These are phyloP conservation scores for Umbelopsis sp. DNA, from an alignment of 192 early-diverging fungal genomes.

Conservation along the genomic window DNA sequence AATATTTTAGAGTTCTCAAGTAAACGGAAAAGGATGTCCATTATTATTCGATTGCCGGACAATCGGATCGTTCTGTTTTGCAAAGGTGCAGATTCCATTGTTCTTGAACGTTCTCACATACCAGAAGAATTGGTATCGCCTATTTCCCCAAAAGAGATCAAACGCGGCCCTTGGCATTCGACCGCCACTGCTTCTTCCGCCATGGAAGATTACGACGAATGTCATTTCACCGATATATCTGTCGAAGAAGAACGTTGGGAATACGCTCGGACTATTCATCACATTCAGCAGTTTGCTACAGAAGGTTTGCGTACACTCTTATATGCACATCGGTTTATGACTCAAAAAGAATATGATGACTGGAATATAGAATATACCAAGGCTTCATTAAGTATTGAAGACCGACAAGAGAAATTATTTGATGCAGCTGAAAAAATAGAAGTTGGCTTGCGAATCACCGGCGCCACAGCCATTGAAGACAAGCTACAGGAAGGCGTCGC, in stretches of 20 bases:
- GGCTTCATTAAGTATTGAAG: constrained; percentile 68
- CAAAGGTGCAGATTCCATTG: constrained; percentile 92
- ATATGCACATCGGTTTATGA: constrained; percentile 71
- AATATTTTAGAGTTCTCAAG: constrained; percentile 85
- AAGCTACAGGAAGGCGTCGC: constrained; percentile 86
- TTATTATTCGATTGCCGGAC: constrained; percentile 72
- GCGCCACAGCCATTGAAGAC: constrained; percentile 91
- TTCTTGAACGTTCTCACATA: constrained; percentile 62
- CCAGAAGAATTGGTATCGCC: constrained; percentile 18
- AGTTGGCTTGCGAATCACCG: constrained; percentile 70
- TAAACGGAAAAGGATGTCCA: constrained; percentile 89
- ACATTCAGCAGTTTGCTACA: constrained; percentile 72
- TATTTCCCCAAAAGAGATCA: constrained; percentile 8
- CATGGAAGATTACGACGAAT: constrained; percentile 40
- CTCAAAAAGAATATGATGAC: constrained; percentile 61
- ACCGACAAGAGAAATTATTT: constrained; percentile 58
- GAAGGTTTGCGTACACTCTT: constrained; percentile 85
- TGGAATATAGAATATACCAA: constrained; percentile 71
- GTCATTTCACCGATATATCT: not conserved
- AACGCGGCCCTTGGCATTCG: constrained; percentile 4
- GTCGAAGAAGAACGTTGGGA: constrained; percentile 51
- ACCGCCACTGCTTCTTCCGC: constrained; percentile 20
- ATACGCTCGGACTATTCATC: constrained; percentile 60
- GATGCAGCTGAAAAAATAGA: constrained; percentile 77
- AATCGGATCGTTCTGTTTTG: constrained; percentile 79